Percentiles rank a stretch among this genome's conserved stretches.
These are phyloP conservation scores for Craterostigma plantagineum DNA, from an alignment of 257 asterid species.

Conservation along the genomic window DNA sequence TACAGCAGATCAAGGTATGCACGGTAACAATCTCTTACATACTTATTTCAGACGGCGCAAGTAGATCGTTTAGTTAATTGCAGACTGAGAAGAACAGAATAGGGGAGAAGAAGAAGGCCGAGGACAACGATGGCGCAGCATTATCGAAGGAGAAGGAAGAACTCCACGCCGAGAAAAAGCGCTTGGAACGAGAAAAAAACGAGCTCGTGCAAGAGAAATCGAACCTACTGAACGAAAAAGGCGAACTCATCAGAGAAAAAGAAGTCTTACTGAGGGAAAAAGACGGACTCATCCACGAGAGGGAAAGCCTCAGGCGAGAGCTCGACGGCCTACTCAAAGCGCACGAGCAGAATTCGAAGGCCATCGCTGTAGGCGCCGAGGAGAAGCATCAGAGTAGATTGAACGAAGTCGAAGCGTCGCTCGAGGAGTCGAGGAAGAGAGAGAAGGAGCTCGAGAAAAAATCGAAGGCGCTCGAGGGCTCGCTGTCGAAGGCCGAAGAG, in stretches of 20 bases:
- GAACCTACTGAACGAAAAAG: constrained; percentile 20
- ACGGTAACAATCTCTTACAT: no score
- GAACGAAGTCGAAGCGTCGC: constrained; percentile 20
- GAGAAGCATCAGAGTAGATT: constrained; percentile 39
- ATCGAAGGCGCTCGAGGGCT: constrained; percentile 24
- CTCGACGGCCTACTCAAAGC: constrained; percentile 20
- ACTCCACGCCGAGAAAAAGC: constrained; percentile 13
- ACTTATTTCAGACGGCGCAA: no score
- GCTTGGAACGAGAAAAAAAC: constrained; percentile 18
- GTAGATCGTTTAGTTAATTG: no score
- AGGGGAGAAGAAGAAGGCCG: constrained; percentile 10
- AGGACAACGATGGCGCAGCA: constrained; percentile 16
- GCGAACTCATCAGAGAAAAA: constrained; percentile 6
- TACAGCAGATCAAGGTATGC: constrained; percentile 53
- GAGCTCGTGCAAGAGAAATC: constrained; percentile 17
- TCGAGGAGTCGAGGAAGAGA: constrained; percentile 22
- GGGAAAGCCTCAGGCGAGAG: constrained; percentile 12
- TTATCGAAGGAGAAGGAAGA: constrained; percentile 32
- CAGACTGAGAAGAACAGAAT: constrained; percentile 17
- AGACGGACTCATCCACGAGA: constrained; percentile 16
- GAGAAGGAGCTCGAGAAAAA: constrained; percentile 36
- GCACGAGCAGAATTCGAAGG: constrained; percentile 17
- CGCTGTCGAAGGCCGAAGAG: constrained; percentile 18
- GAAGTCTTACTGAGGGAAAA: constrained; percentile 16
- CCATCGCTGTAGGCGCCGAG: constrained; percentile 24